Evolutionary conservation across 202 grass and related monocot species (phyloP), one percentile per base, ranked within the genome.

Genomic region (Musa balbisiana): DNA sequence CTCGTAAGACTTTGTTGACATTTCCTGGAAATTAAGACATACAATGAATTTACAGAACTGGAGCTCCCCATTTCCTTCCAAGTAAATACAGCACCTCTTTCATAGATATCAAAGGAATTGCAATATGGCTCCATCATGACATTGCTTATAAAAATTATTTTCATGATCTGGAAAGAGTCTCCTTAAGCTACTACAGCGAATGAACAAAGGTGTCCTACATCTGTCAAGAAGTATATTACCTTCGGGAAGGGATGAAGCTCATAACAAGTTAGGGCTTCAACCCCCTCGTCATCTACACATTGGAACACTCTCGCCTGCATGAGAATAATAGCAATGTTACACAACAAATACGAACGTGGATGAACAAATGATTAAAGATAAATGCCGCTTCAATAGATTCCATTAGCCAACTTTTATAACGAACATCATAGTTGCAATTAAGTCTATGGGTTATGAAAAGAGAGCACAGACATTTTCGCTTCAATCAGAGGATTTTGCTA

Each of bases 271-370:
- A 51, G 33, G 43, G 17, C 67, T 20, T 49, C 67, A 50, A 20
- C 50, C 33, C 49, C 43, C 20, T 69, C 14, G 19, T 70, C 67
- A 70, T 70, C 67, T 51, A 20, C 67, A 70, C 67, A 70, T 70
- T 51, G 67, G 67, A 51, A 70, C 67, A 70, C 67, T 51, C 43
- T 70, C 67, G 3, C 67, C 67, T 70, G 67, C 67, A 50, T 33
- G 43, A 51, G 33, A 70, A 51, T 19, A 21, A 29, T 43, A 68
- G 64, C 33, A 21, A 43, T 5, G 14, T 49, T 43, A 49, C 1
- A 49, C 13, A 21, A 49, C 27, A 68, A 43, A 17, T 16, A 33
- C 1, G 3, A 17, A 43, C 17, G 2, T 19, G 6, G 56, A 10
- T n/a, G 17, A 19, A 19, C n/a, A 60, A 19, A 60, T 16, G 56